Percentiles rank a stretch among this genome's conserved stretches.
Evolutionary conservation across 2,329 filamentous ascomycete species (phyloP).

Genomic region (Exophiala sideris): DNA sequence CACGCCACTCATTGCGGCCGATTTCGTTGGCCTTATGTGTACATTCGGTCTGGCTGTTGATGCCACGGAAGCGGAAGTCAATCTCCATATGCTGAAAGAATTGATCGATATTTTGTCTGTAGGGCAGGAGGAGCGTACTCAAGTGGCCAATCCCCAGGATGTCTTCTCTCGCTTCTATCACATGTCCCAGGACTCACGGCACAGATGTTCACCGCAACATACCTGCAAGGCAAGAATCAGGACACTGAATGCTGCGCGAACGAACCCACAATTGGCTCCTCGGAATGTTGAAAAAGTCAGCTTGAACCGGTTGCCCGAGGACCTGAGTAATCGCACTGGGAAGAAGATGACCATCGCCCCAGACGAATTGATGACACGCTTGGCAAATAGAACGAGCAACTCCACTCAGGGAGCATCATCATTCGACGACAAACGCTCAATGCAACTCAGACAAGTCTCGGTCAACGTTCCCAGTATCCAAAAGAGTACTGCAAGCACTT

Average conservation of each 20-base stretch:
- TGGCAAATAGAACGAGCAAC: neutral
- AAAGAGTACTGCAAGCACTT: conserved; percentile 7
- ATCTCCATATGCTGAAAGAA: conserved; percentile 13
- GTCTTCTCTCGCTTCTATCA: conserved; percentile 9
- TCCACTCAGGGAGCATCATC: too few species aligned
- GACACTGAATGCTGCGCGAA: conserved; percentile 2
- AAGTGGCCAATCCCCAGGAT: conserved; percentile 7
- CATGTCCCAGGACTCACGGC: conserved; percentile 12
- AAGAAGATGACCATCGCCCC: neutral
- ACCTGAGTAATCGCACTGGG: too few species aligned
- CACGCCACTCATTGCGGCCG: conserved; percentile 12
- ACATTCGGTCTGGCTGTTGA: conserved; percentile 15
- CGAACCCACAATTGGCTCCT: neutral
- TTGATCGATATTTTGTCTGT: conserved; percentile 13
- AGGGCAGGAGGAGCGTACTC: neutral
- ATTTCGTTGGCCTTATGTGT: conserved; percentile 11
- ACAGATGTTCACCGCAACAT: conserved; percentile 15
- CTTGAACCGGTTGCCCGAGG: too few species aligned
- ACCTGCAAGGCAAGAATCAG: conserved; percentile 6
- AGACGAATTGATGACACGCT: neutral
- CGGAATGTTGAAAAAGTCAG: too few species aligned
- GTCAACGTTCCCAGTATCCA: conserved; percentile 17
- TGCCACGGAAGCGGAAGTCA: conserved; percentile 3
- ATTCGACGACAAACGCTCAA: neutral
- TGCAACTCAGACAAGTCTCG: conserved; percentile 12